Conservation (phyloP, 805 yeast species). For the Danielia oregonensis region DNA sequence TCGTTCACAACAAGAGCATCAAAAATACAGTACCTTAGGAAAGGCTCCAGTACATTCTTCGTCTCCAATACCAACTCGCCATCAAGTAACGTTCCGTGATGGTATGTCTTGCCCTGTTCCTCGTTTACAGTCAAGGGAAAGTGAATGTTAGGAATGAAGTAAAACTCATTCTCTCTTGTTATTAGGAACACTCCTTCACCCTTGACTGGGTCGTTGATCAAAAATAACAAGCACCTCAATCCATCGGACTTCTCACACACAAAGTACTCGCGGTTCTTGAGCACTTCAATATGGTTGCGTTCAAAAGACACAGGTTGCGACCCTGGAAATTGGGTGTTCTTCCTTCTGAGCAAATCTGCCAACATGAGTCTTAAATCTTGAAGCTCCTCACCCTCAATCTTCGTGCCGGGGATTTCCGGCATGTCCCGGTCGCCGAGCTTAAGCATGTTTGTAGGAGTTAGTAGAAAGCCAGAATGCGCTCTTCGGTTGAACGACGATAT, state of each 20-base stretch:
- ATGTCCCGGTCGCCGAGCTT: conserved; percentile 49
- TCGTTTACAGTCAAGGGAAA: conserved; percentile 58
- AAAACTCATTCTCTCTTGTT: conserved; percentile 85
- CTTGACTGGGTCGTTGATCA: conserved; percentile 61
- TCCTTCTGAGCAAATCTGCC: conserved; percentile 54
- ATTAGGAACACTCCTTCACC: conserved; percentile 89
- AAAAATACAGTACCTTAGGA: conserved; percentile 75
- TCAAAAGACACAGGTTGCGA: conserved; percentile 94
- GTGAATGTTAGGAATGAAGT: conserved; percentile 75
- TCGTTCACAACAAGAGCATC: conserved; percentile 88
- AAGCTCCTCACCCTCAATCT: conserved; percentile 69
- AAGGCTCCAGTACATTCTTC: conserved; percentile 50
- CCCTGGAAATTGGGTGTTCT: conserved; percentile 72
- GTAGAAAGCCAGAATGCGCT: too few relatives aligned
- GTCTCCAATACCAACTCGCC: conserved; percentile 87
- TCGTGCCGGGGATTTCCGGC: conserved; percentile 84
- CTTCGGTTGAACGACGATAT: too few relatives aligned
- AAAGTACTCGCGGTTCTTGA: conserved; percentile 71
- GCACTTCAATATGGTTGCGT: conserved; percentile 60
- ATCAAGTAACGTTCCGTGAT: conserved; percentile 85
- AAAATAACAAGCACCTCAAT: conserved; percentile 71
- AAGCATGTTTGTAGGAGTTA: conserved; percentile 20
- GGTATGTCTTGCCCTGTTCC: conserved; percentile 53
- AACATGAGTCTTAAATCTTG: conserved; percentile 66
- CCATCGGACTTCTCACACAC: conserved; percentile 98